Conservation (phyloP, 179 eudicot species). For the Amaranthus tricolor region DNA sequence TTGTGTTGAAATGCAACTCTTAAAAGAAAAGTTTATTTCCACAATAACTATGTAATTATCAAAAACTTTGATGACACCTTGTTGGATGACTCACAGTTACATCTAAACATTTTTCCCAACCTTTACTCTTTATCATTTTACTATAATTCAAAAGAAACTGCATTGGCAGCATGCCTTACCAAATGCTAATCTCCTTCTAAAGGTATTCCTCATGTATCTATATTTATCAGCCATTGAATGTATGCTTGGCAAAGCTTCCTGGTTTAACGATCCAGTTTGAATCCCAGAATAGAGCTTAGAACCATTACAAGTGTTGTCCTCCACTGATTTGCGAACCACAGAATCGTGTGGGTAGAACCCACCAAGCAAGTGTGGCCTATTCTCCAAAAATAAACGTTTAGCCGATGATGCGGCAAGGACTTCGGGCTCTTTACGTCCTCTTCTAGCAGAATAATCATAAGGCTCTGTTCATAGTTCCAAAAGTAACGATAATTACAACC, state of each 20-base stretch:
- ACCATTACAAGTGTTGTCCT: conserved; percentile 30
- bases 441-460: conserved; percentile 68
- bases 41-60: not conserved
- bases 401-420: conserved; percentile 74
- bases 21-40: not conserved
- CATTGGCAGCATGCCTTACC: conserved; percentile 44
- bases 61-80: not conserved
- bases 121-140: not conserved
- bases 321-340: conserved; percentile 31
- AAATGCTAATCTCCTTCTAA: conserved; percentile 79
- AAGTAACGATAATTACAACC: conserved; percentile 14
- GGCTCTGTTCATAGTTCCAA: conserved; percentile 62
- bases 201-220: conserved; percentile 74
- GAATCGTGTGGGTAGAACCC: conserved; percentile 59
- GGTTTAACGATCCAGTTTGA: conserved; percentile 36
- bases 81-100: not conserved
- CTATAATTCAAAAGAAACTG: not conserved
- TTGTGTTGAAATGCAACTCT: not conserved
- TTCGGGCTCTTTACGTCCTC: conserved; percentile 91
- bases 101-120: not conserved
- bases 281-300: conserved; percentile 37
- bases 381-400: conserved; percentile 80
- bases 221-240: conserved; percentile 88
- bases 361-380: conserved; percentile 82
- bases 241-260: conserved; percentile 47